phyloP scores from a whole-genome alignment of 2,329 filamentous ascomycete species.

The Teratosphaeria gauchensis region DNA sequence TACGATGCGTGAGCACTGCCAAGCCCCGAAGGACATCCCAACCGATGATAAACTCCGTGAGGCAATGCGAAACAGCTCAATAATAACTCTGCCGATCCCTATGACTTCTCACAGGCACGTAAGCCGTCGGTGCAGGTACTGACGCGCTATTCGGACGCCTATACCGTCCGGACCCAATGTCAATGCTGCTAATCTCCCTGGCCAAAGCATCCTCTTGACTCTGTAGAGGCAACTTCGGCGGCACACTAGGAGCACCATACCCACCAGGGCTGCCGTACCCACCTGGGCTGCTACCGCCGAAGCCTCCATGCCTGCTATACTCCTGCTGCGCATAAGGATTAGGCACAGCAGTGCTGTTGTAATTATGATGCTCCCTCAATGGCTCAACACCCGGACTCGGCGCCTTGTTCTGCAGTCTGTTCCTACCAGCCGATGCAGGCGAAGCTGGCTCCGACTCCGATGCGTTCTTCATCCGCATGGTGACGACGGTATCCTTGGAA shows the following conservation, averaged over 20 bases:
- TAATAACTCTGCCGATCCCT: constrained; percentile 22
- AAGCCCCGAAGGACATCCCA: background rate
- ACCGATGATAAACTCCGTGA: background rate
- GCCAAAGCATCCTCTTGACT: constrained; percentile 48
- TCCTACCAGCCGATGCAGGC: constrained; percentile 36
- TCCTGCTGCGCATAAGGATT: constrained; percentile 45
- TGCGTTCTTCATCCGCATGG: constrained; percentile 23
- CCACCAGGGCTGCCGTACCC: constrained; percentile 2
- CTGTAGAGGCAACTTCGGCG: constrained; percentile 57
- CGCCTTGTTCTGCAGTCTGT: constrained; percentile 56
- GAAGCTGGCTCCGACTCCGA: constrained; percentile 25
- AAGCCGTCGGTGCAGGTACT: constrained; percentile 12
- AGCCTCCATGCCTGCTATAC: constrained; percentile 26
- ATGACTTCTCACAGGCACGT: constrained; percentile 24
- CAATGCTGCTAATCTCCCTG: constrained; percentile 55
- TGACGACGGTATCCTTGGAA: constrained; percentile 25
- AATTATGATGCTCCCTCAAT: constrained; percentile 31
- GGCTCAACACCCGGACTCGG: constrained; percentile 10
- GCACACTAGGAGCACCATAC: constrained; percentile 47
- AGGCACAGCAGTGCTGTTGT: constrained; percentile 32
- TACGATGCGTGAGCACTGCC: background rate
- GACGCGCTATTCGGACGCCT: background rate
- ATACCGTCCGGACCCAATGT: background rate
- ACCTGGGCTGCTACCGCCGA: background rate
- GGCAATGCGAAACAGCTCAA: constrained; percentile 1